Conservation (phyloP, 352 stramenopile species). For the Pythium scleroteichum region DNA sequence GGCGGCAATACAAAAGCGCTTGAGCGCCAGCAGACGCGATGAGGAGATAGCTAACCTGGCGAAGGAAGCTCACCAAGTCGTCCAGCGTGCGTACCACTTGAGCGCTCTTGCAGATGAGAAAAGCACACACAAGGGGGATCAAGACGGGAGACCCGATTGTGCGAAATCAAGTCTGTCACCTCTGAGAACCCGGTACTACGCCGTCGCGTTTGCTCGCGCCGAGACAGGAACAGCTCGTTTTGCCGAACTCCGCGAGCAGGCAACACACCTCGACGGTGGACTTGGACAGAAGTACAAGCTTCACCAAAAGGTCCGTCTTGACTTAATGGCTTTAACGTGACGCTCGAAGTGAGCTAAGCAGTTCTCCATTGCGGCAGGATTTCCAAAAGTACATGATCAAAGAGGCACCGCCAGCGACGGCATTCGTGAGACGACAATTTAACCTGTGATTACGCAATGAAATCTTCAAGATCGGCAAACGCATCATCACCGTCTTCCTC, state of each 20-base stretch:
- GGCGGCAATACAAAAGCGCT: constrained; percentile 15
- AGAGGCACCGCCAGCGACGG: constrained; percentile 19
- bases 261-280: constrained; percentile 3
- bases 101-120: constrained; percentile 9
- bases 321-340: background rate
- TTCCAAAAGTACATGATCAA: constrained; percentile 33
- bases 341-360: too few species aligned
- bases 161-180: constrained; percentile 2
- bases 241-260: constrained; percentile 26
- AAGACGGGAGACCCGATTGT: background rate
- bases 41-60: constrained; percentile 1
- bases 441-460: constrained; percentile 34
- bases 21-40: background rate
- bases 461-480: constrained; percentile 43
- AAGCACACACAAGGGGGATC: background rate
- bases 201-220: constrained; percentile 12
- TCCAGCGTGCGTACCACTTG: constrained; percentile 28
- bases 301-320: constrained; percentile 24
- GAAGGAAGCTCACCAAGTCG: constrained; percentile 19
- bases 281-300: constrained; percentile 29
- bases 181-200: constrained; percentile 21
- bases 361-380: constrained; percentile 15
- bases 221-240: constrained; percentile 10
- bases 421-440: constrained; percentile 23
- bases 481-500: constrained; percentile 42